Base-by-base conservation (phyloP, 371 early-diverging fungal genomes). In the Apophysomyces elegans region DNA sequence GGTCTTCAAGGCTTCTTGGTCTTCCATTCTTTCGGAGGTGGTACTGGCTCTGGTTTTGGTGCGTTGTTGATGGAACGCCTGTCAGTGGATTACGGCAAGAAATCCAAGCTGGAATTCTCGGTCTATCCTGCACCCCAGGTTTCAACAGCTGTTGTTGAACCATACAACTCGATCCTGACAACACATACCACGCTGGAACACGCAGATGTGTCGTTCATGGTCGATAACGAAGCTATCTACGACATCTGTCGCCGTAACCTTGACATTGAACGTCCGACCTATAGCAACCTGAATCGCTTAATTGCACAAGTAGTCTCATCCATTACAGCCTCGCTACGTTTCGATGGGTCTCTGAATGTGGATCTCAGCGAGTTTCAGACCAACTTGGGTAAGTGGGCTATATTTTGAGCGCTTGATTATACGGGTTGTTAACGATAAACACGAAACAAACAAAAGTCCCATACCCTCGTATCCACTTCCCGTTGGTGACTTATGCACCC, bases 301-400 rank as follows among this genome's bases (percentile, higher is more conserved):
- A 98, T 99, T 78, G 99, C 99, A 64, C 99, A 99, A 84, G 99
- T 99, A 56, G 99, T 99, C 54, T 99, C 99, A 56, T 99, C 99
- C 68, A 98, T 99, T 88, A 99, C 99, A 61, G 98, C 99, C 37
- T 97, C 99, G 47, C 90, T 99, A 63, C 95, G 99, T 78, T 99
- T 99, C 85, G 94, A 94, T 66, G 99, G 99, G 61, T 91, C 93
- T 39, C 86, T 98, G 71, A 98, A 98, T 81, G 97, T 97, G 37
- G 99, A 98, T 79, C 79, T 98, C 79, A 95, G 90, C 67, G 97
- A 98, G 84, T 96, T 97, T 89, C 96, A 96, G 81, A 96, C 97
- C 68, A 98, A 98, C 85, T 86, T 98, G 81, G 54, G 54, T 50
- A 50, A 50, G 16, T 16, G 9, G 21, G 0, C 7, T 21, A 21